phyloP scores from a whole-genome alignment of 805 yeast genomes.

The Tetrapisispora phaffii region DNA sequence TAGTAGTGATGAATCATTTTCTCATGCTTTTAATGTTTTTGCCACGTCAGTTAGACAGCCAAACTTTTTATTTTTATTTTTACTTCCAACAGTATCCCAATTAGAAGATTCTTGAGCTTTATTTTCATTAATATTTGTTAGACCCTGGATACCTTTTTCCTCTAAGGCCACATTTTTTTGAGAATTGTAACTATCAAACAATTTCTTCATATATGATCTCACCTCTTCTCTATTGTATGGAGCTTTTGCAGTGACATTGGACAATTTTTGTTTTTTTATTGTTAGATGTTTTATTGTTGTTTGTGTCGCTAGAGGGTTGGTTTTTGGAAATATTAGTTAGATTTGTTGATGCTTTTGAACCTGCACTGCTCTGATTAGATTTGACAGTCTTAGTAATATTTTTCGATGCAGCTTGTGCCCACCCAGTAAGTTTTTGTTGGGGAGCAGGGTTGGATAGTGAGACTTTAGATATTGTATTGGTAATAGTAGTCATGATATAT shows the following conservation, averaged over 20 bases:
- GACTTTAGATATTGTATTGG: background rate
- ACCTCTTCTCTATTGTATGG: constrained; percentile 24
- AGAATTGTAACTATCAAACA: constrained; percentile 7
- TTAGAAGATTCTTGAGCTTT: constrained; percentile 9
- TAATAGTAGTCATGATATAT: constrained; percentile 5
- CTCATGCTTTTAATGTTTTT: constrained; percentile 11
- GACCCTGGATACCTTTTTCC: constrained; percentile 1
- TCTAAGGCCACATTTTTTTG: constrained; percentile 8
- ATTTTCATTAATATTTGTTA: constrained; percentile 3
- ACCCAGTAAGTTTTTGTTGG: constrained; percentile 22
- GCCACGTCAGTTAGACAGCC: constrained; percentile 22
- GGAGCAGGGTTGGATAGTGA: constrained; percentile 2
- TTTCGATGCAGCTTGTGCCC: constrained; percentile 29
- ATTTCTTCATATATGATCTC: constrained; percentile 12
- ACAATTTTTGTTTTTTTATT: background rate
- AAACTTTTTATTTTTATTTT: constrained; percentile 22
- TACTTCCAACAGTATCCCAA: constrained; percentile 25
- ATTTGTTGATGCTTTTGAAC: background rate
- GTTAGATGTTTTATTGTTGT: constrained; percentile 1
- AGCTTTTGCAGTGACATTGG: constrained; percentile 4
- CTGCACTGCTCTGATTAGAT: background rate
- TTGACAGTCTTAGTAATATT: constrained; percentile 3
- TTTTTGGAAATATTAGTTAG: background rate
- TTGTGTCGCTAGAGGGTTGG: background rate
- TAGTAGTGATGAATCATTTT: too few species aligned